These are phyloP conservation scores for Ceriops zippeliana DNA, from an alignment of 345 rosid species.

Conservation along the genomic window DNA sequence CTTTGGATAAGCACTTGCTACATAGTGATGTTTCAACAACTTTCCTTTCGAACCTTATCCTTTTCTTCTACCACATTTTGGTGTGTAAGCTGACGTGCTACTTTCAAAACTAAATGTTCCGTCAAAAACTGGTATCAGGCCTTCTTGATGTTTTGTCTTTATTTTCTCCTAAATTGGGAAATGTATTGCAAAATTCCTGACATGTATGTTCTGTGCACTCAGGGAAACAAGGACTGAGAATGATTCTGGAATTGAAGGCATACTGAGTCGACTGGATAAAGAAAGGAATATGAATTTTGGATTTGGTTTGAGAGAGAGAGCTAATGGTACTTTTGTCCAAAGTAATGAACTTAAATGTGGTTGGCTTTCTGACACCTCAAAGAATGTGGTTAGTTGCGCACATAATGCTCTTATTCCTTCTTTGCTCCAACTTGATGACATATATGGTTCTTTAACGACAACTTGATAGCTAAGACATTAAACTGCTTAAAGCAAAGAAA, in stretches of 20 bases:
- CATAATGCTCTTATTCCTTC: not conserved
- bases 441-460: not conserved
- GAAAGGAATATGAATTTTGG: conserved; percentile 71
- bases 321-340: conserved; percentile 21
- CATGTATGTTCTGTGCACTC: conserved; percentile 21
- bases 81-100: not conserved
- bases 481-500: not conserved
- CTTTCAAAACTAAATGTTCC: not conserved
- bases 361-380: conserved; percentile 34
- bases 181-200: conserved; percentile 11
- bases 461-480: not conserved
- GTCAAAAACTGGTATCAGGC: not conserved
- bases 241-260: conserved; percentile 78
- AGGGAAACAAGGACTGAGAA: conserved; percentile 46
- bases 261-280: conserved; percentile 72
- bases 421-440: not conserved
- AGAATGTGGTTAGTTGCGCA: conserved; percentile 37
- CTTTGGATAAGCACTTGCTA: conserved; percentile 4
- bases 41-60: not conserved
- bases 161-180: not conserved
- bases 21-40: not conserved
- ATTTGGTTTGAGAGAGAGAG: conserved; percentile 48
- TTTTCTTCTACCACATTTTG: not conserved
- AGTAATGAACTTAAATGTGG: conserved; percentile 28
- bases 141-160: not conserved